phyloP scores from a whole-genome alignment of 805 yeast genomes.

The Saccharomycopsis selenospora region DNA sequence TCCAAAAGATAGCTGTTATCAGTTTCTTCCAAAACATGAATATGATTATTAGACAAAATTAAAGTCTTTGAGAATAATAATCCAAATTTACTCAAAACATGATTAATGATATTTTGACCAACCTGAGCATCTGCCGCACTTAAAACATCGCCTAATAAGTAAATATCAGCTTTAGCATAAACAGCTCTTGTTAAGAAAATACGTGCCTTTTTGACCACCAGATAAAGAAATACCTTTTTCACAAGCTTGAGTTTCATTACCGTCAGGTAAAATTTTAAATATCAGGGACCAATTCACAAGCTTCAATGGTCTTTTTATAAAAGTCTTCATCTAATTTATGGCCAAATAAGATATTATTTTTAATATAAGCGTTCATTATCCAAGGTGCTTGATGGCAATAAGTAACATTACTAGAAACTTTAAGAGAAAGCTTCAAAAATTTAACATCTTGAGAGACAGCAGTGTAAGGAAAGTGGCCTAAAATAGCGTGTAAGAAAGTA shows the following conservation, averaged over 20 bases:
- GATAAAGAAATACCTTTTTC: conserved; percentile 55
- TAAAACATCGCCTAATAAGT: conserved; percentile 55
- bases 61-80: conserved; percentile 45
- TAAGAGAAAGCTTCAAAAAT: conserved; percentile 21
- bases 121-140: conserved; percentile 73
- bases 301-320: conserved; percentile 38
- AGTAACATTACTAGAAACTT: conserved; percentile 40
- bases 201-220: conserved; percentile 61
- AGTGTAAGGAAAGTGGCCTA: conserved; percentile 45
- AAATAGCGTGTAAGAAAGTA: conserved; percentile 44
- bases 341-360: conserved; percentile 47
- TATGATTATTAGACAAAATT: conserved; percentile 51
- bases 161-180: conserved; percentile 51
- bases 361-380: conserved; percentile 44
- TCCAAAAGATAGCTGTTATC: conserved; percentile 54
- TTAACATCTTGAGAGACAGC: conserved; percentile 24
- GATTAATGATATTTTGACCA: conserved; percentile 44
- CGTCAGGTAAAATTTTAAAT: conserved; percentile 42
- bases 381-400: conserved; percentile 57
- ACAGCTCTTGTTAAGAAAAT: conserved; percentile 63
- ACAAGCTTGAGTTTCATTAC: conserved; percentile 49
- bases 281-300: conserved; percentile 45
- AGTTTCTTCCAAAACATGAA: conserved; percentile 49
- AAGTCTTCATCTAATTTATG: conserved; percentile 35
- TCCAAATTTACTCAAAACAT: conserved; percentile 42